Evolutionary conservation across 208 protist genomes (phyloP).

Genomic region (Acanthamoeba castellanii): DNA sequence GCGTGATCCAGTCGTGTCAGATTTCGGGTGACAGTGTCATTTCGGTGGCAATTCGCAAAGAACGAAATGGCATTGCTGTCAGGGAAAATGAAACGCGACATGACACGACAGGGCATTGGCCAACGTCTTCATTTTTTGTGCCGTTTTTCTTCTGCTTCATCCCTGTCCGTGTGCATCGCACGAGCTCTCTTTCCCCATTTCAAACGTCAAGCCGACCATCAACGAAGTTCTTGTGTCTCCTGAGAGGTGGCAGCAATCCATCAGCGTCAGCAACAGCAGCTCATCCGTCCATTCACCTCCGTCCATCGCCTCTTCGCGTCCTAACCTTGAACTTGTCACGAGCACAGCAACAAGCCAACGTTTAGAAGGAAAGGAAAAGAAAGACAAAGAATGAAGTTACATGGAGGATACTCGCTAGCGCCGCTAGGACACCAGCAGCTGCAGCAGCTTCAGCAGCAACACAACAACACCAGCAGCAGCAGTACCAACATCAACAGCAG

Average conservation of each 20-base stretch:
- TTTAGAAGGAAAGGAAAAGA: not conserved
- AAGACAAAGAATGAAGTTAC: constrained; percentile 1
- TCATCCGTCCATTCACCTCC: no score
- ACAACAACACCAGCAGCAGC: not conserved
- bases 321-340: no score
- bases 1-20: no score
- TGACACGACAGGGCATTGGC: not conserved
- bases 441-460: not conserved
- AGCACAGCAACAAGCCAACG: not conserved
- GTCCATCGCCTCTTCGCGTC: not conserved
- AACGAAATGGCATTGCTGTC: not conserved
- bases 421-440: constrained; percentile 6
- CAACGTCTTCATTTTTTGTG: not conserved
- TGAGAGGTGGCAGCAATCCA: no score
- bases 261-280: no score
- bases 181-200: no score
- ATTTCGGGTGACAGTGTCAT: not conserved
- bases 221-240: no score
- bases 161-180: no score
- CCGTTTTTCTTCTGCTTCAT: not conserved
- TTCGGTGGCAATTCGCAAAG: not conserved
- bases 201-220: no score
- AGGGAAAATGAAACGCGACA: not conserved
- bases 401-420: constrained; percentile 17
- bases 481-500: not conserved